These are phyloP conservation scores for Plectosphaerella plurivora DNA, from an alignment of 2,329 filamentous ascomycete species.

Conservation along the genomic window DNA sequence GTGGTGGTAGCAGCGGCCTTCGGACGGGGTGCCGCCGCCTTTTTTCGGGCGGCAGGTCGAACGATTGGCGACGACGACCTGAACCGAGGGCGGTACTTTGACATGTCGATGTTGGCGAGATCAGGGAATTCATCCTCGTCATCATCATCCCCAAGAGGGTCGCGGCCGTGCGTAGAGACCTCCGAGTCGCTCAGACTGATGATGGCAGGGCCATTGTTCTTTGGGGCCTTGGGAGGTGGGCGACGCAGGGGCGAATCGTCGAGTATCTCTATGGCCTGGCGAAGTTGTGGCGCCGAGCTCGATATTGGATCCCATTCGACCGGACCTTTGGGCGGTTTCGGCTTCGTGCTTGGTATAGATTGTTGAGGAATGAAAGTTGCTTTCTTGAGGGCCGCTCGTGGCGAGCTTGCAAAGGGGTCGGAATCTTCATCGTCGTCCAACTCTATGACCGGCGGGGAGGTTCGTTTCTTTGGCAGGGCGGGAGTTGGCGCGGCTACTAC, in stretches of 20 bases:
- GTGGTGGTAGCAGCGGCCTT: background rate
- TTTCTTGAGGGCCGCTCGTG: background rate
- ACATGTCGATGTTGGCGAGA: conserved; percentile 33
- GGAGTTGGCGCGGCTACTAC: background rate
- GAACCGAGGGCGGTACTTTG: conserved; percentile 14
- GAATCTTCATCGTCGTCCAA: conserved; percentile 3
- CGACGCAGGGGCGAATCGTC: conserved; percentile 8
- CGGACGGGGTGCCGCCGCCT: conserved; percentile 21
- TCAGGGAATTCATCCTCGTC: conserved; percentile 48
- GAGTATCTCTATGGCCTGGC: conserved; percentile 1
- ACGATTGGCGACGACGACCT: background rate
- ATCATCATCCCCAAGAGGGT: conserved; percentile 6
- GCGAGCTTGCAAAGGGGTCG: conserved; percentile 2
- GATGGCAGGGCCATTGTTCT: conserved; percentile 12
- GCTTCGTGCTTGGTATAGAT: conserved; percentile 2
- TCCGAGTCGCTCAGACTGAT: conserved; percentile 33
- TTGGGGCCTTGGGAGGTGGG: background rate
- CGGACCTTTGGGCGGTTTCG: conserved; percentile 16
- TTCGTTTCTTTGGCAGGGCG: background rate
- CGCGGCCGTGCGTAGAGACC: background rate
- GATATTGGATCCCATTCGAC: conserved; percentile 47
- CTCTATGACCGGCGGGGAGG: conserved; percentile 2
- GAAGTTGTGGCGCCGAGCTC: conserved; percentile 42
- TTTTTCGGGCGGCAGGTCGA: conserved; percentile 15
- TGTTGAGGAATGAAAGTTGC: background rate